A percentile compares a stretch with the other conserved stretches of the same genome.
Evolutionary conservation across 1,139 yeast species (phyloP).

Genomic region (Suhomyces panamericanus): DNA sequence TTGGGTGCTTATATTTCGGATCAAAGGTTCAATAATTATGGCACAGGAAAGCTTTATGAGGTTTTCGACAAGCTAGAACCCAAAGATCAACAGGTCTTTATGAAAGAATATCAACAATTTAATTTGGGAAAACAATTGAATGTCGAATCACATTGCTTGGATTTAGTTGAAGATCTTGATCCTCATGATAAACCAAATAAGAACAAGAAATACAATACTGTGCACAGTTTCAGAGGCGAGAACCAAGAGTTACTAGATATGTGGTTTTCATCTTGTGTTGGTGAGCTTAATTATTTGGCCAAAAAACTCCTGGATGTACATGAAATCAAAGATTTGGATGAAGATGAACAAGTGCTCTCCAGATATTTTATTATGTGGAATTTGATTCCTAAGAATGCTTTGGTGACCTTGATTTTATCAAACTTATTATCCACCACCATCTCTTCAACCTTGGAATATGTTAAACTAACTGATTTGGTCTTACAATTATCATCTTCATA

Average conservation of each 20-base stretch:
- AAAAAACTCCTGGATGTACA: conserved; percentile 1
- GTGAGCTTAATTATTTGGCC: conserved; percentile 7
- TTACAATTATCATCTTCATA: conserved; percentile 16
- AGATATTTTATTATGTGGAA: conserved; percentile 22
- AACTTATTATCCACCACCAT: conserved; percentile 24
- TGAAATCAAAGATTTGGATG: background rate
- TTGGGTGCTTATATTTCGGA: conserved; percentile 26
- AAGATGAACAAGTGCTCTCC: conserved; percentile 17
- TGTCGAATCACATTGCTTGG: conserved; percentile 26
- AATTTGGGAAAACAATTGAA: conserved; percentile 27
- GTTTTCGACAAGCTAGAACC: conserved; percentile 18
- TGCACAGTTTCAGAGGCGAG: conserved; percentile 10
- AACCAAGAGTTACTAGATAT: conserved; percentile 14
- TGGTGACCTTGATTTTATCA: conserved; percentile 25
- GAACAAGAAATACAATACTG: conserved; percentile 8
- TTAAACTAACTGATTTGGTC: conserved; percentile 19
- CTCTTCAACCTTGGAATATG: conserved; percentile 19
- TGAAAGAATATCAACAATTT: conserved; percentile 26
- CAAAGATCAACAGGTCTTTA: conserved; percentile 16
- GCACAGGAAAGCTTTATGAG: conserved; percentile 18
- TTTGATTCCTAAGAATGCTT: conserved; percentile 19
- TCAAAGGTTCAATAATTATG: conserved; percentile 15
- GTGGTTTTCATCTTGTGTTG: conserved; percentile 17
- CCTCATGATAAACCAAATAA: conserved; percentile 6
- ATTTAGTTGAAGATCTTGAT: conserved; percentile 18